Percentiles rank a stretch among this genome's conserved stretches.
phyloP scores from a whole-genome alignment of 768 basidiomycete genomes.

The Pulveroboletus sp. region DNA sequence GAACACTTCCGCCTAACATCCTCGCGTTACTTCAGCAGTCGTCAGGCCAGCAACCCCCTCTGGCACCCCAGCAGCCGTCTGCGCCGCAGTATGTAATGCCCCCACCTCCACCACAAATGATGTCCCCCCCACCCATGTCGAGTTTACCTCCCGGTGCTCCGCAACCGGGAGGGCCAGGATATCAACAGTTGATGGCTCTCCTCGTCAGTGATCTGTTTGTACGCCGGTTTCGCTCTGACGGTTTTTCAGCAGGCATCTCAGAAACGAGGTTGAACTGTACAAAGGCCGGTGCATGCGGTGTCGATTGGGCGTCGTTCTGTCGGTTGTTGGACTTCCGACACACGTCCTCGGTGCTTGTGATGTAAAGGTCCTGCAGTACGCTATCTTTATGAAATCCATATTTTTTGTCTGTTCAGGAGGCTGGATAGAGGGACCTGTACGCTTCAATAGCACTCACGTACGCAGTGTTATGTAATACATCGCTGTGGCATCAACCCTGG shows the following conservation, averaged over 20 bases:
- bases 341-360: not conserved
- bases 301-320: not conserved
- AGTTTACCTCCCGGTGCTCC: constrained; percentile 37
- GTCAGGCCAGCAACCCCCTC: constrained; percentile 33
- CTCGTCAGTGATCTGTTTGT: constrained; percentile 41
- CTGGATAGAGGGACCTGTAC: no score
- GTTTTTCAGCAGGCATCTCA: constrained; percentile 20
- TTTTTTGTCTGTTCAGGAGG: not conserved
- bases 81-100: constrained; percentile 35
- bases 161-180: constrained; percentile 41
- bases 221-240: not conserved
- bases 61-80: constrained; percentile 29
- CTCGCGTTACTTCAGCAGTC: constrained; percentile 61
- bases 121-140: constrained; percentile 42
- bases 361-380: constrained; percentile 15
- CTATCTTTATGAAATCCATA: constrained; percentile 28
- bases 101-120: constrained; percentile 39
- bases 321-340: not conserved
- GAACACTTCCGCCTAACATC: constrained; percentile 60
- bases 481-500: not conserved
- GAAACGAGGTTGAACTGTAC: constrained; percentile 20
- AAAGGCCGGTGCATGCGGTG: not conserved
- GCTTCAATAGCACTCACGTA: no score
- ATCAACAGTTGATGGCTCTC: constrained; percentile 68
- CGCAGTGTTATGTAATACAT: no score